These are phyloP conservation scores for Volvox reticuliferus DNA, from an alignment of 139 green algal species.

Conservation along the genomic window DNA sequence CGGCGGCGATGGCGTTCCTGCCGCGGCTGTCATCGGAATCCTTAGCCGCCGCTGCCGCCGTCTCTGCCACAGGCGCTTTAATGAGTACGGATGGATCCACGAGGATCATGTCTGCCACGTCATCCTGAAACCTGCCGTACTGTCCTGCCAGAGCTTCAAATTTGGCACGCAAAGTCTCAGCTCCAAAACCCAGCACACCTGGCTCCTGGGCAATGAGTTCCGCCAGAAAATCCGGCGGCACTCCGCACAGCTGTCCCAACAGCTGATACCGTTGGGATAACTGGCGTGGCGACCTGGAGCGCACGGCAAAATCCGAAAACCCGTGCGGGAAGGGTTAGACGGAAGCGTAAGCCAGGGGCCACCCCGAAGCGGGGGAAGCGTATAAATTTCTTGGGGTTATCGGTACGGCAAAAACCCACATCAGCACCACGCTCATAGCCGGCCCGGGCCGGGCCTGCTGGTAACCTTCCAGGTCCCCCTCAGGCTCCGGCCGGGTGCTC, in stretches of 20 bases:
- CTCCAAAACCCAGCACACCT: slow-evolving; percentile 43
- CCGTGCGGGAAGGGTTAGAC: not conserved
- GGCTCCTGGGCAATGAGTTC: slow-evolving; percentile 57
- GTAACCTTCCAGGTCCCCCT: no score
- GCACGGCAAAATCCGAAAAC: no score
- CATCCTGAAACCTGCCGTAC: slow-evolving; percentile 47
- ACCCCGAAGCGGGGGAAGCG: no score
- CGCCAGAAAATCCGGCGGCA: slow-evolving; percentile 55
- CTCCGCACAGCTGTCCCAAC: slow-evolving; percentile 47
- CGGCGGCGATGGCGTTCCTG: not conserved
- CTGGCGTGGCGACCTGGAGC: not conserved
- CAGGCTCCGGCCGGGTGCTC: not conserved
- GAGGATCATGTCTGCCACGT: slow-evolving; percentile 63
- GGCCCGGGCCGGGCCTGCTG: no score
- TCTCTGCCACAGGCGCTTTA: slow-evolving; percentile 4
- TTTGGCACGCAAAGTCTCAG: slow-evolving; percentile 39
- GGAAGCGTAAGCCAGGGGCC: not conserved
- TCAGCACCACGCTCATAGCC: no score
- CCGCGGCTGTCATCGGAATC: no score
- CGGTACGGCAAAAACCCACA: no score
- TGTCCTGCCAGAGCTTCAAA: slow-evolving; percentile 45
- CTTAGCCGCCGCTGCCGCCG: not conserved
- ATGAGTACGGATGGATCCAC: slow-evolving; percentile 58
- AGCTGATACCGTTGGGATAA: slow-evolving; percentile 17
- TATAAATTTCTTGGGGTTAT: no score